A percentile compares a stretch with the other conserved stretches of the same genome.
Evolutionary conservation across 139 green algal genomes (phyloP).

Genomic region (Desmodesmus armatus): DNA sequence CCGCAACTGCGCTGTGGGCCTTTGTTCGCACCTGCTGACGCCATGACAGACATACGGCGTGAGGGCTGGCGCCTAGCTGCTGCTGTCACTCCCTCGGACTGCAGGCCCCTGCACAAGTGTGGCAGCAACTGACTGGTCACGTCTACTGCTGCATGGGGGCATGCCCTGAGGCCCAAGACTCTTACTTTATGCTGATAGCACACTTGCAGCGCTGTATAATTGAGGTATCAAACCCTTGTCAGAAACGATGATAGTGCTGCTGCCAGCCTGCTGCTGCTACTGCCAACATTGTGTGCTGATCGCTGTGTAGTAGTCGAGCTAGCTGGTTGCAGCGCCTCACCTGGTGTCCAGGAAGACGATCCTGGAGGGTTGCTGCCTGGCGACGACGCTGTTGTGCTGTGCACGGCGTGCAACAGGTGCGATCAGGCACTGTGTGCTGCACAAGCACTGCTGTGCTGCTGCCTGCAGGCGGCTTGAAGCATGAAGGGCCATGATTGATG

Average conservation of each 20-base stretch:
- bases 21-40: conserved; percentile 5
- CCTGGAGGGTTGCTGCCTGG: background rate
- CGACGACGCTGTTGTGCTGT: background rate
- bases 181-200: background rate
- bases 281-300: background rate
- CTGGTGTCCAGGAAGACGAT: too few species aligned
- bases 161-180: too few species aligned
- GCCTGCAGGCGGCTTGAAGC: conserved; percentile 20
- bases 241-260: too few species aligned
- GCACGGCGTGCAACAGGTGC: conserved; percentile 1
- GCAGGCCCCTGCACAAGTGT: background rate
- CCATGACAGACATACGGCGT: conserved; percentile 31
- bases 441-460: conserved; percentile 7
- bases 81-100: background rate
- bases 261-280: background rate
- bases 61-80: background rate
- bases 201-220: background rate
- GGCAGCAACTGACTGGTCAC: background rate
- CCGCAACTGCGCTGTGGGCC: background rate
- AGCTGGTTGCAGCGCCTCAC: too few species aligned
- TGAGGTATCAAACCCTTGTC: background rate
- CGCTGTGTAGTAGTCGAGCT: background rate
- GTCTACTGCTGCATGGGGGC: too few species aligned
- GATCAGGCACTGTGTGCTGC: conserved; percentile 13
- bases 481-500: conserved; percentile 23